Conservation (phyloP, 1,139 yeast genomes). For the Hyphopichia wangnamkhiaoensis region DNA sequence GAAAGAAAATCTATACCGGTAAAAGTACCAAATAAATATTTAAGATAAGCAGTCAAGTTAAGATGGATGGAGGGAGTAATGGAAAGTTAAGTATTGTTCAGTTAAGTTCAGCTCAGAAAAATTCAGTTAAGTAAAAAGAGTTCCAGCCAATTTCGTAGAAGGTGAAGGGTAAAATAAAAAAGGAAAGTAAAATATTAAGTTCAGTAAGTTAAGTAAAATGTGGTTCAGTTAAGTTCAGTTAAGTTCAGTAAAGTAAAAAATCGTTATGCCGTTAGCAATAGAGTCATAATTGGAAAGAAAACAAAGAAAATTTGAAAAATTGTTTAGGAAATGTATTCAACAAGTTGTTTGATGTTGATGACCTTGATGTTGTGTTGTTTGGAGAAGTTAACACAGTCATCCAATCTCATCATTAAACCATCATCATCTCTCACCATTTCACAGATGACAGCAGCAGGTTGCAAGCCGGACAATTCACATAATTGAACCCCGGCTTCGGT, state of each 20-base stretch:
- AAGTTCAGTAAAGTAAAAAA: neutral
- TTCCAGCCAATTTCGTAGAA: neutral
- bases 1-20: neutral
- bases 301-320: neutral
- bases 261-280: slow-evolving; percentile 1
- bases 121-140: neutral
- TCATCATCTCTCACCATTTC: slow-evolving; percentile 92
- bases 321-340: slow-evolving; percentile 43
- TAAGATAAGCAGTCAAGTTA: neutral
- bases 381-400: slow-evolving; percentile 78
- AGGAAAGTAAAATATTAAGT: neutral
- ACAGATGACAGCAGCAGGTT: slow-evolving; percentile 90
- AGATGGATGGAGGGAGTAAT: neutral
- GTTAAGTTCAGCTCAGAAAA: neutral
- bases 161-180: neutral
- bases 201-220: neutral
- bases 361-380: slow-evolving; percentile 63
- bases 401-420: slow-evolving; percentile 93
- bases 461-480: slow-evolving; percentile 71
- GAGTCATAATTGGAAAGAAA: neutral
- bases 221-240: neutral
- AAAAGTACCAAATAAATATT: neutral
- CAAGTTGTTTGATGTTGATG: slow-evolving; percentile 79
- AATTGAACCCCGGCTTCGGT: slow-evolving; percentile 97
- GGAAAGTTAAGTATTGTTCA: neutral